Evolutionary conservation across 108 stramenopile genomes (phyloP), one percentile per base, ranked within the genome.

Genomic region (Conticribra weissflogii): DNA sequence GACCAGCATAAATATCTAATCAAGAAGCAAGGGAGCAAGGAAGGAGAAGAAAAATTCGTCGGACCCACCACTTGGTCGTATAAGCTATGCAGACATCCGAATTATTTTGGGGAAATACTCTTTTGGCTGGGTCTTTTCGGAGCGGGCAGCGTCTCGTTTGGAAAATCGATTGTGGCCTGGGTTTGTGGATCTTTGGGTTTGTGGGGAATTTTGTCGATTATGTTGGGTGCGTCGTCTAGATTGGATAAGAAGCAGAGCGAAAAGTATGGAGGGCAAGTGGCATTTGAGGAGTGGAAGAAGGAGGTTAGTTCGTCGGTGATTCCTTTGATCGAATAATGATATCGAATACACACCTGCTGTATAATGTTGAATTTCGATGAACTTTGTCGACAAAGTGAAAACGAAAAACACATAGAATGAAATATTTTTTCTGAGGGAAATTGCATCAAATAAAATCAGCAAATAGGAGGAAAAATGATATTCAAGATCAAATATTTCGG

Each of bases 91-190:
- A 78, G 90, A 7, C 90, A 91, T 74, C 90, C 90, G 29, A 91
- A 91, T 34, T 91, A 88, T 48, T 58, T 83, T 19, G 90, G 85
- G 0, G 90, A 91, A 64, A 77, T 89, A 0, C 46, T 88, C 32
- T 86, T 84, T 80, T 91, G 90, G 90, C 31, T 81, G 12, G 90
- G 90, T 9, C 25, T 87, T 1, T 84, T 78, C 54, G 58, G 81
- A 17, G 73, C 59, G 5, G 89, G 89, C 2, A 30, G 47, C 21
- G 81, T 84, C 1, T 84, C 78, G 24, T 86, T 90, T 59, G 76
- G 72, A 25, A 67, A 62, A n/a, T 56, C 65, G 28, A 56, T 83
- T 14, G 31, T 59, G 14, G 85, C 83, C 16, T 84, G 83, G 83
- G 19, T 76, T 0, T 46, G 51, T n/a, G 79, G 81, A 7, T 4